Evolutionary conservation across 169 alveolate species (phyloP), one percentile per base, ranked within the genome.

Genomic region (Plasmodium malariae): DNA sequence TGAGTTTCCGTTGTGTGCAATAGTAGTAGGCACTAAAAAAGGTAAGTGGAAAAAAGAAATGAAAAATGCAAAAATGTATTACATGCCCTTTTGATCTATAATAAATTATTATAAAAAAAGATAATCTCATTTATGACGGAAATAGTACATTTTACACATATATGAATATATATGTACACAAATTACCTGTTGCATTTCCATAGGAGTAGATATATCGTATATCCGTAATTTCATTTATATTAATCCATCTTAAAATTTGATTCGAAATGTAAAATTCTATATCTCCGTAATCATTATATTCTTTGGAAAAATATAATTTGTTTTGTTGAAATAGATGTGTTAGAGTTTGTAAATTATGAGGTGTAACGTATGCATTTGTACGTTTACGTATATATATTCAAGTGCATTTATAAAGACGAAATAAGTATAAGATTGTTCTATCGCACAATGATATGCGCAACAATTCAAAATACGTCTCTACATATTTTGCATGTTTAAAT

Each of bases 121-220:
- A n/a, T 3, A 3, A 48, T 48, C 17, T 48, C 17, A 48, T 7
- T n/a, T 30, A 32, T 30, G 12, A 2, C 9, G 24, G 21, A 43
- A 69, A 43, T 34, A 11, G 24, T n/a, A 68, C 21, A 68, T 40
- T 0, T 17, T 12, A 26, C 1, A 19, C 71, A 12, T n/a, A n/a
- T n/a, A 28, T 48, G 4, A 40, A 67, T 43, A 67, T 48, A 17
- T 51, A n/a, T 21, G 72, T 26, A 26, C 6, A 62, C 37, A 21
- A 17, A 21, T 49, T 36, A 70, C 83, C 62, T 43, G 36, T 48
- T 40, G 24, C 37, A 30, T 78, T 43, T 37, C 78, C 89, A 51
- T 78, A 63, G 65, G 89, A 78, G 71, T 78, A 78, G 63, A 78
- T 65, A 57, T 78, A 78, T 57, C 89, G 17, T 62, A 78, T 62